Conservation (phyloP, 2,329 filamentous ascomycete species). For the Monilinia fructigena region DNA sequence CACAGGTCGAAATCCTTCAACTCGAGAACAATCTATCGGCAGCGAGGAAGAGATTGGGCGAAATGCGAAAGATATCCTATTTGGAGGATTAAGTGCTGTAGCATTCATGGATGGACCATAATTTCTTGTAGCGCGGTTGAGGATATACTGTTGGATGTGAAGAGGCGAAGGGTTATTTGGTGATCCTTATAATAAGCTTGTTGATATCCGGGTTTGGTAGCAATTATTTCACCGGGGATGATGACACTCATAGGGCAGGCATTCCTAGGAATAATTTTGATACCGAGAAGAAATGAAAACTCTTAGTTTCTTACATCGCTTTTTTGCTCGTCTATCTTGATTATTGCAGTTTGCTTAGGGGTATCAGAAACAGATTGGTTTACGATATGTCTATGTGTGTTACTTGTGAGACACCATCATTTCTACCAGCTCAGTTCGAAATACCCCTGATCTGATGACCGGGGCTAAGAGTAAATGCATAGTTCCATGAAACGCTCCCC, state of each 20-base stretch:
- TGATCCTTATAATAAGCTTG: slow-evolving; percentile 10
- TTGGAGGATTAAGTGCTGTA: slow-evolving; percentile 34
- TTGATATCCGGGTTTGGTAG: slow-evolving; percentile 14
- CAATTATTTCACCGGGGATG: background rate
- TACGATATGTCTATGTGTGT: background rate
- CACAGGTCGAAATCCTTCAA: slow-evolving; percentile 91
- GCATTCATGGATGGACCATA: background rate
- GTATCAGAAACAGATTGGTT: background rate
- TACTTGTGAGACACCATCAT: slow-evolving; percentile 6
- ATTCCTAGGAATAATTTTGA: background rate
- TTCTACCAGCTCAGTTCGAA: background rate
- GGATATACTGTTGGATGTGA: background rate
- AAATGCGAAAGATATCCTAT: slow-evolving; percentile 68
- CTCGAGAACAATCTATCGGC: slow-evolving; percentile 81
- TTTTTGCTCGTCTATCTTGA: background rate
- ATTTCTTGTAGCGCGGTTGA: background rate
- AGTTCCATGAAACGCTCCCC: no score
- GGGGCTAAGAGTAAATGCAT: no score
- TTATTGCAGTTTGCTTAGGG: background rate
- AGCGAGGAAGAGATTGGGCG: slow-evolving; percentile 79
- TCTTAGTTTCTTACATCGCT: background rate
- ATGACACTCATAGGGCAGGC: background rate
- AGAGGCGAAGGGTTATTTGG: background rate
- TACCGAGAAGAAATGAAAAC: background rate
- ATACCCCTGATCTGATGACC: background rate